Conservation (phyloP, 441 rosid genomes). For the Gossypium lobatum region DNA sequence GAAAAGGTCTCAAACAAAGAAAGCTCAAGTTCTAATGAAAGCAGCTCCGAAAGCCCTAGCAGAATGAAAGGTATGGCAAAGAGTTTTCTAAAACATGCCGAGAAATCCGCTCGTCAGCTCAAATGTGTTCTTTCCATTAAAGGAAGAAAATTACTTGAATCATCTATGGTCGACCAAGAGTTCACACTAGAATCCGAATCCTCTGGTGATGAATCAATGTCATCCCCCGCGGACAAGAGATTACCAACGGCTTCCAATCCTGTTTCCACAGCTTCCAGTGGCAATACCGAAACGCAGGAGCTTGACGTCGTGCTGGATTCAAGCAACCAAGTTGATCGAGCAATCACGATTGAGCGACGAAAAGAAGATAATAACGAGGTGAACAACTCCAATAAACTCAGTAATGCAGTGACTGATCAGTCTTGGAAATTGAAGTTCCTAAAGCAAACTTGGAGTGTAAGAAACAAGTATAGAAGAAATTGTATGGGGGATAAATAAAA, state of each 20-base stretch:
- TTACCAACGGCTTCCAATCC: conserved; percentile 25
- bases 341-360: conserved; percentile 5
- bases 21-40: conserved; percentile 31
- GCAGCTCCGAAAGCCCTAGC: conserved; percentile 34
- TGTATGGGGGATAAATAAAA: background rate
- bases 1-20: conserved; percentile 32
- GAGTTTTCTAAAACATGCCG: conserved; percentile 58
- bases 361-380: conserved; percentile 12
- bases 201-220: conserved; percentile 33
- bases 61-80: conserved; percentile 58
- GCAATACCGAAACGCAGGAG: conserved; percentile 18
- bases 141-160: conserved; percentile 28
- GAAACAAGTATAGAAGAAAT: background rate
- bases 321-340: background rate
- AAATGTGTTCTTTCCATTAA: conserved; percentile 60
- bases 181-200: conserved; percentile 24
- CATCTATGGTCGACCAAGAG: conserved; percentile 20
- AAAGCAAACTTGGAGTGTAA: conserved; percentile 16
- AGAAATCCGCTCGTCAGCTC: conserved; percentile 47
- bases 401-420: background rate
- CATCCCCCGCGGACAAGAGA: background rate
- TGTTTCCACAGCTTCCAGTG: background rate
- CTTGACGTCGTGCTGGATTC: conserved; percentile 14
- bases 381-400: conserved; percentile 7
- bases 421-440: background rate